Evolutionary conservation across 345 rosid species (phyloP).

Genomic region (Linum trigynum): DNA sequence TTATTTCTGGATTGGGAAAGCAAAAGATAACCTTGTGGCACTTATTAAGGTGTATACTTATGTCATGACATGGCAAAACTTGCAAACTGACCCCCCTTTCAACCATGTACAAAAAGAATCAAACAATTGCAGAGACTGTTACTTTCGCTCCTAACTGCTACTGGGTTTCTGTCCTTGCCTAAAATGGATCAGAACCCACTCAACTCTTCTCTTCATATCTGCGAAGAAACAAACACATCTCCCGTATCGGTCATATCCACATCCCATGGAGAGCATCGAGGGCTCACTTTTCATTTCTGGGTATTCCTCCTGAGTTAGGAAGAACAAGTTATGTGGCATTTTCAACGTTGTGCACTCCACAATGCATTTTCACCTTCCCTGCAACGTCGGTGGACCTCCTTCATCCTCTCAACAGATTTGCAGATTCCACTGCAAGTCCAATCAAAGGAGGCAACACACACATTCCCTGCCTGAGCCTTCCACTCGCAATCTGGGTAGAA

Average conservation of each 20-base stretch:
- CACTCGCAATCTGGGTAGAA: background rate
- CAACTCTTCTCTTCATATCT: background rate
- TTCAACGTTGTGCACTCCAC: conserved; percentile 31
- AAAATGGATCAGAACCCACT: background rate
- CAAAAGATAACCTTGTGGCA: too few species aligned
- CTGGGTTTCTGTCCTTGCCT: background rate
- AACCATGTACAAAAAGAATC: background rate
- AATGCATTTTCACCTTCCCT: background rate
- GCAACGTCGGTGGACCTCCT: conserved; percentile 4
- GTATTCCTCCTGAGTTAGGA: background rate
- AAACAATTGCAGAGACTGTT: background rate
- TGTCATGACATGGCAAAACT: background rate
- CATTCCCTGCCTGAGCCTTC: conserved; percentile 3
- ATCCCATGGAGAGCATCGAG: background rate
- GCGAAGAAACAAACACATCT: background rate
- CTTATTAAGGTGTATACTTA: too few species aligned
- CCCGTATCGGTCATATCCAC: background rate
- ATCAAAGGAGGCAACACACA: background rate
- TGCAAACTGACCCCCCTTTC: background rate
- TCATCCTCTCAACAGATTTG: background rate
- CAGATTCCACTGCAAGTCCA: conserved; percentile 5
- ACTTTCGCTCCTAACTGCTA: background rate
- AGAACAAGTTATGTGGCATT: background rate
- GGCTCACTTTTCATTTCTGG: background rate
- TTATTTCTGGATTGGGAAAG: too few species aligned